Conservation (phyloP, 2,329 filamentous ascomycete species). For the Aspergillus pseudoviridinutans region DNA sequence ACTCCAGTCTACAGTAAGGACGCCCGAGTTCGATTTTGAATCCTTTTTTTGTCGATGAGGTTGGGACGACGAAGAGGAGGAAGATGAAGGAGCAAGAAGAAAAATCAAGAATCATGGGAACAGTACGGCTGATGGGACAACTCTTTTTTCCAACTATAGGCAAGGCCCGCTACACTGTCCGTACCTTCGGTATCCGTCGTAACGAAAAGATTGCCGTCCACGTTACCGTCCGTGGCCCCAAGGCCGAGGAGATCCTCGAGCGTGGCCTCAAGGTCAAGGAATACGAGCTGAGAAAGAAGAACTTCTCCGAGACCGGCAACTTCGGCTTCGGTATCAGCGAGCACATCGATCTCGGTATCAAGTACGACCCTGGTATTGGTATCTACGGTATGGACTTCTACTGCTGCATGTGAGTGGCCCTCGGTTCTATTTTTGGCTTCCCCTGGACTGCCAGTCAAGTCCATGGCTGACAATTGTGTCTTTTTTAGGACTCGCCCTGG, state of each 20-base stretch:
- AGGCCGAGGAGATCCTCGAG: slow-evolving; percentile 99
- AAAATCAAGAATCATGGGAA: neutral
- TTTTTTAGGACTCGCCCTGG: slow-evolving; percentile 77
- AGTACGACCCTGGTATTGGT: slow-evolving; percentile 97
- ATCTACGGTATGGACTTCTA: slow-evolving; percentile 99
- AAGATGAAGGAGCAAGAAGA: neutral
- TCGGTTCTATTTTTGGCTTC: neutral
- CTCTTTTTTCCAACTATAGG: slow-evolving; percentile 48
- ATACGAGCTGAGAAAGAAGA: slow-evolving; percentile 98
- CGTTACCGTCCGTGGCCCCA: slow-evolving; percentile 98
- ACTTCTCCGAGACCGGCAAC: slow-evolving; percentile 99
- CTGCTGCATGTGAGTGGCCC: slow-evolving; percentile 82
- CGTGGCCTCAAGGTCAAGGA: slow-evolving; percentile 99
- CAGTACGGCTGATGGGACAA: slow-evolving; percentile 15
- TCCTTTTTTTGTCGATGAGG: neutral
- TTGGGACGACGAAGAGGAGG: slow-evolving; percentile 1
- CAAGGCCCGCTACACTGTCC: slow-evolving; percentile 99
- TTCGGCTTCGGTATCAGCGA: slow-evolving; percentile 99
- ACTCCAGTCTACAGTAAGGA: slow-evolving; percentile 94
- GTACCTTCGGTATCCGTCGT: slow-evolving; percentile 99
- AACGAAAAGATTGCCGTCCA: slow-evolving; percentile 99
- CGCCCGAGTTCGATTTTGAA: slow-evolving; percentile 32
- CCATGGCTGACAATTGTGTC: neutral
- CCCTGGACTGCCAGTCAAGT: slow-evolving; percentile 25
- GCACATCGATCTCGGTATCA: slow-evolving; percentile 99